These are phyloP conservation scores for Pachysolen tannophilus DNA, from an alignment of 805 yeast genomes.

Conservation along the genomic window DNA sequence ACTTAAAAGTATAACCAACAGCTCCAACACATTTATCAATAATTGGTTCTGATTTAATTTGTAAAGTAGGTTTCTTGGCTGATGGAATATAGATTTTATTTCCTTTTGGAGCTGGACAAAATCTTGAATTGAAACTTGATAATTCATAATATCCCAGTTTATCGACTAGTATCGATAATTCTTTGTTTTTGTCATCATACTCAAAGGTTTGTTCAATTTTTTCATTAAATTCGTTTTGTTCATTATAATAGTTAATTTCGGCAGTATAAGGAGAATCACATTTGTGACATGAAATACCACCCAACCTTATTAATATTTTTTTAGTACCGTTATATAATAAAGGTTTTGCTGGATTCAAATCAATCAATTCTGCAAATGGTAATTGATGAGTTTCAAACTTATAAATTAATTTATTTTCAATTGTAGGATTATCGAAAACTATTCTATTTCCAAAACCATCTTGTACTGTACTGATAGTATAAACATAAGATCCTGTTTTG, in stretches of 20 bases:
- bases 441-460: slow-evolving; percentile 64
- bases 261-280: slow-evolving; percentile 43
- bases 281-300: slow-evolving; percentile 16
- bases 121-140: slow-evolving; percentile 43
- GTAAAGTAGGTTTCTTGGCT: slow-evolving; percentile 32
- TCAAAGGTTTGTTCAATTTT: slow-evolving; percentile 20
- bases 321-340: slow-evolving; percentile 24
- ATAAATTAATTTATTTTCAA: slow-evolving; percentile 30
- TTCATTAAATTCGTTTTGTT: slow-evolving; percentile 8
- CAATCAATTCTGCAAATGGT: slow-evolving; percentile 42
- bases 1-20: slow-evolving; percentile 64
- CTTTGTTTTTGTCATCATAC: slow-evolving; percentile 15
- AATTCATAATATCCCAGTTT: slow-evolving; percentile 64
- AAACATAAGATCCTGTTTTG: slow-evolving; percentile 45
- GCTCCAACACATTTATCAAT: slow-evolving; percentile 89
- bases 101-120: slow-evolving; percentile 64
- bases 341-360: slow-evolving; percentile 20
- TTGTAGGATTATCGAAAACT: slow-evolving; percentile 28
- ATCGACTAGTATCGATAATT: slow-evolving; percentile 29
- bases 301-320: slow-evolving; percentile 19
- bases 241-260: slow-evolving; percentile 23
- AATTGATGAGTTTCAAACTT: slow-evolving; percentile 46
- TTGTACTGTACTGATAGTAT: slow-evolving; percentile 46
- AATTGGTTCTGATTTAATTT: slow-evolving; percentile 47
- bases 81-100: slow-evolving; percentile 38